These are phyloP conservation scores for Fusarium sulawesiense DNA, from an alignment of 2,329 filamentous ascomycete species.

Conservation along the genomic window DNA sequence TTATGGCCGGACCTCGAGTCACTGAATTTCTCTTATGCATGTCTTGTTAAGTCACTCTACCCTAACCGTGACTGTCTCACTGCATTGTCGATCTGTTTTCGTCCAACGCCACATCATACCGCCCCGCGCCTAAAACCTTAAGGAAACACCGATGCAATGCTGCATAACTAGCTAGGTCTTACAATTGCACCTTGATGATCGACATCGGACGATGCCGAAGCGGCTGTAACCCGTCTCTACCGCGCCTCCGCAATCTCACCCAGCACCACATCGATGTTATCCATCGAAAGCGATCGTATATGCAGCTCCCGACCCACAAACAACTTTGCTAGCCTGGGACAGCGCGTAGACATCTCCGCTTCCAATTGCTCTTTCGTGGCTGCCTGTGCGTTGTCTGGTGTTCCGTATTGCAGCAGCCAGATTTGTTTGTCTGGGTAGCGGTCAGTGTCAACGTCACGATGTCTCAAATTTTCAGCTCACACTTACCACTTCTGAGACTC, in stretches of 20 bases:
- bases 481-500: slow-evolving; percentile 22
- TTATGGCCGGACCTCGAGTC: neutral
- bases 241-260: slow-evolving; percentile 13
- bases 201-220: neutral
- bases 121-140: neutral
- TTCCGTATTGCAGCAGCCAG: slow-evolving; percentile 22
- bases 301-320: slow-evolving; percentile 8
- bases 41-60: neutral
- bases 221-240: neutral
- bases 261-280: slow-evolving; percentile 18
- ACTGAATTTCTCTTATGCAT: neutral
- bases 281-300: slow-evolving; percentile 17
- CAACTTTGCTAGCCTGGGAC: slow-evolving; percentile 9
- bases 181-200: too few species aligned
- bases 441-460: neutral
- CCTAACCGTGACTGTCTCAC: slow-evolving; percentile 8
- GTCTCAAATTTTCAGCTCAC: rapidly evolving
- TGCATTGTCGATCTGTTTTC: neutral
- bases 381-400: neutral
- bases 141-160: neutral
- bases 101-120: neutral
- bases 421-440: slow-evolving; percentile 12
- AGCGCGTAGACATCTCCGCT: neutral
- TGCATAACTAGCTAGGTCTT: neutral
- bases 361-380: slow-evolving; percentile 4